These are phyloP conservation scores for Croton setiger DNA, from an alignment of 441 rosid species.

Conservation along the genomic window DNA sequence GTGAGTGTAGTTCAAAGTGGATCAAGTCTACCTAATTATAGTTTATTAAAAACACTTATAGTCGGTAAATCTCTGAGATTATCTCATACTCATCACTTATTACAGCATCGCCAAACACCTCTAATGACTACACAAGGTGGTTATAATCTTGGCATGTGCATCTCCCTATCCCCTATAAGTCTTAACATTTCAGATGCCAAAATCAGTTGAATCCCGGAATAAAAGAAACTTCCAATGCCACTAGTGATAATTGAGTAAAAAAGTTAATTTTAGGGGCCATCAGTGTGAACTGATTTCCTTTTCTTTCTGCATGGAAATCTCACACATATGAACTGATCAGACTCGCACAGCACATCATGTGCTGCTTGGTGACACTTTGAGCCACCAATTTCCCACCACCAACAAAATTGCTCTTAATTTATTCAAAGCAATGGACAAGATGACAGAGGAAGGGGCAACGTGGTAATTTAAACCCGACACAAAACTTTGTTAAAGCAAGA, in stretches of 20 bases:
- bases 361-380: constrained; percentile 7
- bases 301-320: not conserved
- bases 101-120: not conserved
- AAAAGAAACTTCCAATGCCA: not conserved
- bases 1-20: not conserved
- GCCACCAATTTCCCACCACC: constrained; percentile 5
- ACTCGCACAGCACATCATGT: constrained; percentile 10
- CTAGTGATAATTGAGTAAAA: not conserved
- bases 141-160: not conserved
- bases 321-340: constrained; percentile 4
- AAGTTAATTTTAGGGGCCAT: not conserved
- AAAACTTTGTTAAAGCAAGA: constrained; percentile 21
- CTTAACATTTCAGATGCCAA: not conserved
- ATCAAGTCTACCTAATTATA: not conserved
- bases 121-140: not conserved
- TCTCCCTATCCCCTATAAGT: not conserved
- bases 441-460: constrained; percentile 18
- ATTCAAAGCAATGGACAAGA: constrained; percentile 9
- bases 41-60: not conserved
- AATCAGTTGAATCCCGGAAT: not conserved
- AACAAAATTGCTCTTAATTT: not conserved
- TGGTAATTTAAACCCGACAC: constrained; percentile 32
- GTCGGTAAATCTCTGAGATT: not conserved
- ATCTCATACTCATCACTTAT: not conserved
- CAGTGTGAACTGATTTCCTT: not conserved